phyloP scores from a whole-genome alignment of 73 alveolate genomes.

The Tetrahymena borealis region DNA sequence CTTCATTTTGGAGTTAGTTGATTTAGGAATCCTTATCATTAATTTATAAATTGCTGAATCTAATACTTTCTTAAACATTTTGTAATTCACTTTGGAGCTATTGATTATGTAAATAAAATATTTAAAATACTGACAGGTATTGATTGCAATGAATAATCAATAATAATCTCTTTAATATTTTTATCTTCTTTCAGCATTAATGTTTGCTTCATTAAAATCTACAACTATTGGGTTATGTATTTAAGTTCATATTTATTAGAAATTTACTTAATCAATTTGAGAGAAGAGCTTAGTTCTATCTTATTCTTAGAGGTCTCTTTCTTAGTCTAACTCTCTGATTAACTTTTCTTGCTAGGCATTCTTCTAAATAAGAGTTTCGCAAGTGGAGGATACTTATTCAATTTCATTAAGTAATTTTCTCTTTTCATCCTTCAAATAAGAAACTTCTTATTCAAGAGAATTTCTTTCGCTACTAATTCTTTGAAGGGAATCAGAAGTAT shows the following conservation, averaged over 20 bases:
- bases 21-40: background rate
- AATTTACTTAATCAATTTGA: background rate
- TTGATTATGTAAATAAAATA: background rate
- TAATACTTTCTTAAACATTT: background rate
- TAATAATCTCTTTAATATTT: background rate
- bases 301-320: background rate
- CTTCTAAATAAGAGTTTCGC: background rate
- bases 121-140: too few relatives aligned
- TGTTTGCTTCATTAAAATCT: background rate
- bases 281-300: background rate
- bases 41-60: background rate
- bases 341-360: background rate
- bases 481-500: background rate
- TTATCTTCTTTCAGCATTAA: background rate
- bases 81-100: background rate
- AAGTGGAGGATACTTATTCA: background rate
- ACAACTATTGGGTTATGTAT: background rate
- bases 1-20: background rate
- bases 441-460: background rate
- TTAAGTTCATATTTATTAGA: background rate
- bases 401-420: constrained; percentile 24
- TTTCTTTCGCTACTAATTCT: background rate
- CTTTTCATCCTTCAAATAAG: constrained; percentile 5
- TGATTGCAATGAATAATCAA: background rate
- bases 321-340: background rate